Percentiles rank a stretch among this genome's conserved stretches.
Conservation (phyloP, 2,329 filamentous ascomycete genomes). For the Xylariaceae sp. region DNA sequence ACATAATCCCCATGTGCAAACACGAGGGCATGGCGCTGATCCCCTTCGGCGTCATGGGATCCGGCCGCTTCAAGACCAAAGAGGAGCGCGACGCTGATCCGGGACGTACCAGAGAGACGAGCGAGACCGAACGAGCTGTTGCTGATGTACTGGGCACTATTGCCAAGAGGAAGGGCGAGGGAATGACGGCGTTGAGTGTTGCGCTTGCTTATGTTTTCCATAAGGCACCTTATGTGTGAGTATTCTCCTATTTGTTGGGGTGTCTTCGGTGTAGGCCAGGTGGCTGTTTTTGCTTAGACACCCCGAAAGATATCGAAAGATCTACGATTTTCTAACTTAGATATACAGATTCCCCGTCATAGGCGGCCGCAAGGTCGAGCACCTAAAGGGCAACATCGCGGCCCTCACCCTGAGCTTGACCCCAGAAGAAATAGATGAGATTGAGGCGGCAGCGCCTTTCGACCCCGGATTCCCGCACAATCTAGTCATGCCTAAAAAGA, state of each 20-base stretch:
- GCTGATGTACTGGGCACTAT: slow-evolving; percentile 60
- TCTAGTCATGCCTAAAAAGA: no score
- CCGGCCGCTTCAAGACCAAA: slow-evolving; percentile 46
- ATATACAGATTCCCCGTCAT: slow-evolving; percentile 42
- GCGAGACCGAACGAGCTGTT: slow-evolving; percentile 51
- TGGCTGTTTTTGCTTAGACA: no score
- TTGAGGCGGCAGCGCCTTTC: slow-evolving; percentile 52
- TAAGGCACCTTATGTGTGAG: slow-evolving; percentile 1
- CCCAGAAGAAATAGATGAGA: slow-evolving; percentile 49
- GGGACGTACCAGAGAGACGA: slow-evolving; percentile 36
- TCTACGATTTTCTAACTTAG: no score
- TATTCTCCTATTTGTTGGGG: slow-evolving; percentile 5
- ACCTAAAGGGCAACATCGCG: slow-evolving; percentile 53
- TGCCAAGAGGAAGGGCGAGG: slow-evolving; percentile 47
- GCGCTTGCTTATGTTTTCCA: slow-evolving; percentile 44
- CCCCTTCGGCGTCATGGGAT: slow-evolving; percentile 58
- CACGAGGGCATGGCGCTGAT: slow-evolving; percentile 60
- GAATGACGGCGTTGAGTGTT: slow-evolving; percentile 52
- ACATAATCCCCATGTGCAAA: slow-evolving; percentile 63
- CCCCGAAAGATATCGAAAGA: no score
- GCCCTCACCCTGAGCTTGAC: slow-evolving; percentile 48
- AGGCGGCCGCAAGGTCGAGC: slow-evolving; percentile 51
- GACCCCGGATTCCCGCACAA: slow-evolving; percentile 52
- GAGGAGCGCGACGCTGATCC: slow-evolving; percentile 45
- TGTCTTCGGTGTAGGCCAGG: no score